Conservation (phyloP, 2,329 filamentous ascomycete genomes). For the Ascochyta koolunga region DNA sequence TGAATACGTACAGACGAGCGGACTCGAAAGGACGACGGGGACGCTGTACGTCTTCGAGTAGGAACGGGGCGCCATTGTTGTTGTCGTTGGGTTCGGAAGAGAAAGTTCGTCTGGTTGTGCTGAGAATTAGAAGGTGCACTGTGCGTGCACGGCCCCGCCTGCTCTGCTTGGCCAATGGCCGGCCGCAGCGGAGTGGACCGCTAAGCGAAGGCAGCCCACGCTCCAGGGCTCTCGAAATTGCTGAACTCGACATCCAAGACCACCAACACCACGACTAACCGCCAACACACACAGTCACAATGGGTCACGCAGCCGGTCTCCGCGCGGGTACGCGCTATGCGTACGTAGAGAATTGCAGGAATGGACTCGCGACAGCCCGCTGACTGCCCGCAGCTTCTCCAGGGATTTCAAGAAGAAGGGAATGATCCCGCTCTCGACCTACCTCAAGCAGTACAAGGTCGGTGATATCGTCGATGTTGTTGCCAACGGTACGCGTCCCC, state of each 20-base stretch:
- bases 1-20: conserved; percentile 94
- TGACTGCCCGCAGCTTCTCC: conserved; percentile 66
- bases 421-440: conserved; percentile 90
- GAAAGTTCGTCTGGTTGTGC: conserved; percentile 26
- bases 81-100: conserved; percentile 37
- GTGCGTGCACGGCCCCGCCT: conserved; percentile 9
- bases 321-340: conserved; percentile 52
- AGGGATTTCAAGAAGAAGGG: conserved; percentile 95
- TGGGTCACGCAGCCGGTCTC: conserved; percentile 59
- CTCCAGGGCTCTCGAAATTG: conserved; percentile 8
- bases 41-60: conserved; percentile 99
- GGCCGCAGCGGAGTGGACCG: conserved; percentile 10
- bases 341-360: conserved; percentile 29
- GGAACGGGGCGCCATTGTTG: conserved; percentile 62
- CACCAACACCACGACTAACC: conserved; percentile 13
- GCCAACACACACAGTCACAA: conserved; percentile 17
- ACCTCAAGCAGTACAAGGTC: conserved; percentile 93
- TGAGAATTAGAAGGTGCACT: conserved; percentile 16
- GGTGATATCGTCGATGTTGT: conserved; percentile 99
- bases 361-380: conserved; percentile 17
- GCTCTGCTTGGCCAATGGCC: conserved; percentile 7
- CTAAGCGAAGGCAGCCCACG: conserved; percentile 19
- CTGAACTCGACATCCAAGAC: not conserved
- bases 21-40: conserved; percentile 97
- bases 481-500: conserved; percentile 82